Evolutionary conservation across 805 yeast species (phyloP), one percentile per base, ranked within the genome.

Genomic region (Isabelozyma heimii): DNA sequence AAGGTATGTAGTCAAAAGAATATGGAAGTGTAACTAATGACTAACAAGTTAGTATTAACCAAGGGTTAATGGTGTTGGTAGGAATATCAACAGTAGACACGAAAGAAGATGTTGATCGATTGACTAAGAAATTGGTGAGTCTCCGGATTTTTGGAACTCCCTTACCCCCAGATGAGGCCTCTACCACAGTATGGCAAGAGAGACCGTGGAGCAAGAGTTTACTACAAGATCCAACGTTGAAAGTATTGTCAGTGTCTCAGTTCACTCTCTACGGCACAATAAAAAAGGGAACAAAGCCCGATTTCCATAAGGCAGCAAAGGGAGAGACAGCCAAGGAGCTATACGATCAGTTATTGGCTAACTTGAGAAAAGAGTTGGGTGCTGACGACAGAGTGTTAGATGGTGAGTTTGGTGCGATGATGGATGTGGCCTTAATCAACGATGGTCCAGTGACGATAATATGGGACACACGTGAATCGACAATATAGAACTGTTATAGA

Each of bases 341-440:
- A 45, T 85, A 84, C 72, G 75, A 82, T 8, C 60, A 64, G 43
- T 85, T 89, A 51, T 64, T 88, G 47, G 44, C 47, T 2, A 61
- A 71, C 17, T 66, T 89, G 49, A 66, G 73, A 51, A 59, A 56
- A 1, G 80, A 79, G n/a, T 51, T 89, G 49, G 88, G 88, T 0
- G 77, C 73, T 0, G 83, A 76, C 0, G 62, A 59, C 5, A 81
- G 80, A 43, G 96, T 91, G 3, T 78, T 85, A 53, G 97, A 91
- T 58, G 99, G 99, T 2, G 75, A 81, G 47, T 94, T 94, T 63
- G 99, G 98, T 0, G 98, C 92, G 9, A 89, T 92, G 97, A 94
- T 94, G 99, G 96, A 89, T 53, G 97, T 95, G 13, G 79, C 79
- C 1, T 67, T 92, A 51, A 82, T 85, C 12, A 94, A 94, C 60